These are phyloP conservation scores for Diutina pseudorugosa DNA, from an alignment of 1,139 yeast species.

Conservation along the genomic window DNA sequence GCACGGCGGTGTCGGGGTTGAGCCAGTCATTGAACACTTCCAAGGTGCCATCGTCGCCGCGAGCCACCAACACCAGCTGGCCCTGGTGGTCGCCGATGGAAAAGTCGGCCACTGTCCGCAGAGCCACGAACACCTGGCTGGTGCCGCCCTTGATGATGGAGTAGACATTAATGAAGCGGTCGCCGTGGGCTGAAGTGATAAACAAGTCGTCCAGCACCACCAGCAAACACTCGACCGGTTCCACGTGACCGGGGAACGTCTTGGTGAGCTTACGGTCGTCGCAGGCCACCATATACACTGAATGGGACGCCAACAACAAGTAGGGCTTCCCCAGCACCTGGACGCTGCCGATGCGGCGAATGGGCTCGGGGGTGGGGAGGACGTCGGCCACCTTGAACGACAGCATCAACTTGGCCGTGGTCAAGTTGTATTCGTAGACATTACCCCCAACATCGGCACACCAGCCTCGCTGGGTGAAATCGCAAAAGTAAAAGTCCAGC, in stretches of 20 bases:
- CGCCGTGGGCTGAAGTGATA: conserved; percentile 61
- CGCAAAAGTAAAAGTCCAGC: conserved; percentile 37
- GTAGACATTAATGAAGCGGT: conserved; percentile 67
- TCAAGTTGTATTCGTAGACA: conserved; percentile 53
- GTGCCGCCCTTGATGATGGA: conserved; percentile 32
- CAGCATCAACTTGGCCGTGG: conserved; percentile 25
- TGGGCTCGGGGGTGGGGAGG: conserved; percentile 21
- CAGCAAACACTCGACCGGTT: conserved; percentile 40
- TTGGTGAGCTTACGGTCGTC: conserved; percentile 22
- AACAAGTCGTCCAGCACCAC: conserved; percentile 26
- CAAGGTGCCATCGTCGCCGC: conserved; percentile 57
- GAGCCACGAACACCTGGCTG: conserved; percentile 50
- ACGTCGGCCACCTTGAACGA: conserved; percentile 30
- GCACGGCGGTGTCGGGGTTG: conserved; percentile 9
- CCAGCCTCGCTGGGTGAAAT: conserved; percentile 39
- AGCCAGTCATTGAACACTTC: conserved; percentile 56
- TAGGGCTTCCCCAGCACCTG: conserved; percentile 26
- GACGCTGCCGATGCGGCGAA: conserved; percentile 16
- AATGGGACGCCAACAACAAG: conserved; percentile 53
- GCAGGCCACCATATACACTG: conserved; percentile 40
- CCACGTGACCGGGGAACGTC: conserved; percentile 64
- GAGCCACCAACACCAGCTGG: conserved; percentile 35
- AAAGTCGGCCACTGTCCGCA: conserved; percentile 40
- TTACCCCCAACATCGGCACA: conserved; percentile 52
- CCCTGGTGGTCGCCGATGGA: conserved; percentile 24